Evolutionary conservation across 2,329 filamentous ascomycete genomes (phyloP).

Genomic region (Rhexocercosporidium sp.): DNA sequence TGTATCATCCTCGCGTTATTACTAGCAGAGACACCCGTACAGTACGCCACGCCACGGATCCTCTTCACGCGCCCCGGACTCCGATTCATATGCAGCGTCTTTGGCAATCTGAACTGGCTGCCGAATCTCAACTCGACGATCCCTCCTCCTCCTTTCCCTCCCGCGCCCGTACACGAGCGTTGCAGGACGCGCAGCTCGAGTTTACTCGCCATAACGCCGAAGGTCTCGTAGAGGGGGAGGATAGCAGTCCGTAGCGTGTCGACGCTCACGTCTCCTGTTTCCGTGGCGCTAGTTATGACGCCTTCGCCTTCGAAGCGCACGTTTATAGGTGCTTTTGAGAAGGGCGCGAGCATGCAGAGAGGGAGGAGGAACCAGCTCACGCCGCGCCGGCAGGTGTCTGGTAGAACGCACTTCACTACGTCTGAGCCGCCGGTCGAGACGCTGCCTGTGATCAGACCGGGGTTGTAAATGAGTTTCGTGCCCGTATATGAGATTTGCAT

Average conservation of each 20-base stretch:
- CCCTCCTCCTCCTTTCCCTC: constrained; percentile 82
- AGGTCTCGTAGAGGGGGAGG: constrained; percentile 85
- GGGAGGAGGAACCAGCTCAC: constrained; percentile 92
- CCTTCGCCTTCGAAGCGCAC: constrained; percentile 88
- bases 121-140: constrained; percentile 94
- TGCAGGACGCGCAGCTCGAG: constrained; percentile 85
- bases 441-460: constrained; percentile 88
- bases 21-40: constrained; percentile 86
- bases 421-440: constrained; percentile 72
- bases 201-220: constrained; percentile 79
- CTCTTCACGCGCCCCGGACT: constrained; percentile 84
- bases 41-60: constrained; percentile 92
- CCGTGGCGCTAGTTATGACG: constrained; percentile 87
- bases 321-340: constrained; percentile 89
- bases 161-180: constrained; percentile 76
- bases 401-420: constrained; percentile 81
- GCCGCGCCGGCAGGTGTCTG: constrained; percentile 77
- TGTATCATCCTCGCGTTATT: constrained; percentile 98
- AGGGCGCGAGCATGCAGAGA: constrained; percentile 88
- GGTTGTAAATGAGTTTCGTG: constrained; percentile 89
- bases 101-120: constrained; percentile 90
- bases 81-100: constrained; percentile 86
- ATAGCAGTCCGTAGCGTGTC: constrained; percentile 94
- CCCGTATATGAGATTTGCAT: constrained; percentile 97
- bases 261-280: constrained; percentile 84